These are phyloP conservation scores for Lasiosphaeris hirsuta DNA, from an alignment of 495 filamentous ascomycete genomes.

Conservation along the genomic window DNA sequence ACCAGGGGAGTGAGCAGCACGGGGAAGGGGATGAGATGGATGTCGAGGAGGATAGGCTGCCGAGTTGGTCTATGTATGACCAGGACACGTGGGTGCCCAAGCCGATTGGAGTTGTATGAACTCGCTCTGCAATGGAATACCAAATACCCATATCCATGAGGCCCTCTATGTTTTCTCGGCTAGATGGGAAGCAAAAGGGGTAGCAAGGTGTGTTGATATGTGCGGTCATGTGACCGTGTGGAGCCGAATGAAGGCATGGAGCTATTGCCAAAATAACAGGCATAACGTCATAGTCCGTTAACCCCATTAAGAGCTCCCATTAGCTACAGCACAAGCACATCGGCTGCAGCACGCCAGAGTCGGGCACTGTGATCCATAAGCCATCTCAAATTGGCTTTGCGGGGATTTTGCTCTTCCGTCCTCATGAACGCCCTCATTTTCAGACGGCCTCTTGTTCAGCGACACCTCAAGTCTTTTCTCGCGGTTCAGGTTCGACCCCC, in stretches of 20 bases:
- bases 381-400: neutral
- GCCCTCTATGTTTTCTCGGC: no score
- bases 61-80: conserved; percentile 51
- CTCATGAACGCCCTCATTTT: conserved; percentile 32
- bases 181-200: no score
- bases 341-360: neutral
- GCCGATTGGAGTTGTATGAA: conserved; percentile 56
- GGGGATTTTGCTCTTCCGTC: neutral
- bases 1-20: conserved; percentile 15
- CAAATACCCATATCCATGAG: no score
- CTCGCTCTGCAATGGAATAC: neutral
- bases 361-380: neutral
- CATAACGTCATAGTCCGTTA: no score
- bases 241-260: no score
- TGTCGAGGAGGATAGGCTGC: conserved; percentile 12
- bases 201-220: no score
- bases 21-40: conserved; percentile 15
- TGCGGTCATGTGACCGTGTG: no score
- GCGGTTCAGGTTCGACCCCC: neutral
- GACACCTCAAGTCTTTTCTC: neutral
- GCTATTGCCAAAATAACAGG: no score
- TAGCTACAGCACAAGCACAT: no score
- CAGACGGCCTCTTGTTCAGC: conserved; percentile 20
- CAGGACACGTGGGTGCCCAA: conserved; percentile 57
- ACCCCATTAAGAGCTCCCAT: no score